Conservation (phyloP, 768 basidiomycete species). For the Xerocomellus intermedius region DNA sequence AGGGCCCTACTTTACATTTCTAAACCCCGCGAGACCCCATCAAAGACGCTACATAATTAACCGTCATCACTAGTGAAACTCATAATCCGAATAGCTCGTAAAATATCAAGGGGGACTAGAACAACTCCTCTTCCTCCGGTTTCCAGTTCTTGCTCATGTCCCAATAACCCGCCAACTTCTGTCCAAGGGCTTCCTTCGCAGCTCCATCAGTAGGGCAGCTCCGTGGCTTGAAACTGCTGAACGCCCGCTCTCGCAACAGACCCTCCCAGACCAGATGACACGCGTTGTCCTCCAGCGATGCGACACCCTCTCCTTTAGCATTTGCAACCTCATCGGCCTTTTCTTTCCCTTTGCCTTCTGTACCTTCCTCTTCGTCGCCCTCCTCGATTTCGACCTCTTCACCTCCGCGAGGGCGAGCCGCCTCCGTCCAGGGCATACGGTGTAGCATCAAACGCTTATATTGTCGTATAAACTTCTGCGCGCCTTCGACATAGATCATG, state of each 20-base stretch:
- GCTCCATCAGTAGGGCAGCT: slow-evolving; percentile 80
- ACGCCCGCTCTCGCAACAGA: slow-evolving; percentile 75
- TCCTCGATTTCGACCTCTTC: slow-evolving; percentile 70
- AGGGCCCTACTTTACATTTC: background rate
- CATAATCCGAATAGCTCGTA: background rate
- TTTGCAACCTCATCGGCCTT: slow-evolving; percentile 31
- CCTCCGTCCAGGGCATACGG: slow-evolving; percentile 93
- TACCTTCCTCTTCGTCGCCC: slow-evolving; percentile 42
- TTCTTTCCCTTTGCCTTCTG: slow-evolving; percentile 31
- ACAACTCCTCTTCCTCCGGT: slow-evolving; percentile 74
- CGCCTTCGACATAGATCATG: slow-evolving; percentile 93
- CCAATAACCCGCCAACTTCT: slow-evolving; percentile 88
- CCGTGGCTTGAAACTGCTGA: slow-evolving; percentile 76
- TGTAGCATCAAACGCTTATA: slow-evolving; percentile 86
- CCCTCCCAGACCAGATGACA: slow-evolving; percentile 96
- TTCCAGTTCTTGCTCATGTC: slow-evolving; percentile 92
- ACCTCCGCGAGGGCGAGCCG: slow-evolving; percentile 72
- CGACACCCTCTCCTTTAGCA: slow-evolving; percentile 12
- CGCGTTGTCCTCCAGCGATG: slow-evolving; percentile 78
- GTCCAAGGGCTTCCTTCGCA: slow-evolving; percentile 84
- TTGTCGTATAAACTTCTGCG: slow-evolving; percentile 75
- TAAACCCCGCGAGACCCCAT: background rate
- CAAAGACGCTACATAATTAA: background rate
- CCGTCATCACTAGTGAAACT: too few species aligned
- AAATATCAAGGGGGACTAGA: slow-evolving; percentile 34